Evolutionary conservation across 768 basidiomycete genomes (phyloP).

Genomic region (Leccinum pellstonianum): DNA sequence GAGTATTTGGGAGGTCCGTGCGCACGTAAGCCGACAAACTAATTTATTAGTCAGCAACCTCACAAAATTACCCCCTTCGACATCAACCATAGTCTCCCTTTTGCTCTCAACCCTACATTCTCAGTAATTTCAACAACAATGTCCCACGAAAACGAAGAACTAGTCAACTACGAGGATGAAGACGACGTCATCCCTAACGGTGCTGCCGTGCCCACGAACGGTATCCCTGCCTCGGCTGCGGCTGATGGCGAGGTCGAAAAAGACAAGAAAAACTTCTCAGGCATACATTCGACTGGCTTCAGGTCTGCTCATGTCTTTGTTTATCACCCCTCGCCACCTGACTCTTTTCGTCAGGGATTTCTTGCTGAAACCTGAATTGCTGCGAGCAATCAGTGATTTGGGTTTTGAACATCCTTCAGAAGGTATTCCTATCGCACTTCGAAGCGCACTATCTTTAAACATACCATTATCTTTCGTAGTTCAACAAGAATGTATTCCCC

Average conservation of each 20-base stretch:
- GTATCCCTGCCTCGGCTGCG: constrained; percentile 46
- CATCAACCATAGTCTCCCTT: constrained; percentile 19
- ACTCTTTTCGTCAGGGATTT: constrained; percentile 69
- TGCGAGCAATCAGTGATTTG: constrained; percentile 97
- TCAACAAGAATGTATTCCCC: constrained; percentile 99
- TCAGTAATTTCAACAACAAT: constrained; percentile 42
- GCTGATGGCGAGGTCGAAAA: constrained; percentile 60
- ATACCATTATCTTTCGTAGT: constrained; percentile 47
- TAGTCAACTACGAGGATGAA: constrained; percentile 94
- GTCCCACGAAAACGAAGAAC: constrained; percentile 86
- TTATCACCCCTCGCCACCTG: background rate
- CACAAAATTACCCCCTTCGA: constrained; percentile 25
- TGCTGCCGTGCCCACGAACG: constrained; percentile 44
- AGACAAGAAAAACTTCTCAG: constrained; percentile 98
- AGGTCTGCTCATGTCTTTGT: constrained; percentile 53
- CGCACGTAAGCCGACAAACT: constrained; percentile 14
- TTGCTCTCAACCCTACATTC: constrained; percentile 26
- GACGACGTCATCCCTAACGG: constrained; percentile 72
- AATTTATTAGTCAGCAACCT: constrained; percentile 30
- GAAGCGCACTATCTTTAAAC: constrained; percentile 1
- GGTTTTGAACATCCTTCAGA: constrained; percentile 99
- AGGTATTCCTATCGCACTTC: constrained; percentile 50
- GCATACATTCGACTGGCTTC: constrained; percentile 99
- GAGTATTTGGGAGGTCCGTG: constrained; percentile 25
- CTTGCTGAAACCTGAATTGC: constrained; percentile 93